Percentiles rank a stretch among this genome's conserved stretches.
phyloP scores from a whole-genome alignment of 1,284 basidiomycete genomes.

The Sporisorium iseilematis-ciliati region DNA sequence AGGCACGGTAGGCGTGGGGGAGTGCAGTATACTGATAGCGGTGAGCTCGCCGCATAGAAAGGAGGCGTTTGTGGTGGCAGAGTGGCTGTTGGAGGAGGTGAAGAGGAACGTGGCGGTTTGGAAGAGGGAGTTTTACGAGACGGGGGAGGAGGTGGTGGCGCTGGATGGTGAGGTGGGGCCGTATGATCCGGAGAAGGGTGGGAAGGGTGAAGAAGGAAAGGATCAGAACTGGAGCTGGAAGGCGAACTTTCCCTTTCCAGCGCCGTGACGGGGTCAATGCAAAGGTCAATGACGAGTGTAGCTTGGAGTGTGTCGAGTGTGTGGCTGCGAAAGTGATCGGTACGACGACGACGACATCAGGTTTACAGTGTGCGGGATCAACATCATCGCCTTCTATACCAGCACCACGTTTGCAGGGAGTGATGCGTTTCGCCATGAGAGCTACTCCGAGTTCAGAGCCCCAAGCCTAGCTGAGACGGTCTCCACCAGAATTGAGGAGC shows the following conservation, averaged over 20 bases:
- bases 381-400: slow-evolving; percentile 4
- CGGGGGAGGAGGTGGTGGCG: slow-evolving; percentile 24
- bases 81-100: slow-evolving; percentile 83
- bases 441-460: no score
- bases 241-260: slow-evolving; percentile 46
- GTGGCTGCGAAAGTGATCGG: not conserved
- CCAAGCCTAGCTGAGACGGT: no score
- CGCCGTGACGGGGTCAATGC: slow-evolving; percentile 12
- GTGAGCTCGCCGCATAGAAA: slow-evolving; percentile 86
- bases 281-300: not conserved
- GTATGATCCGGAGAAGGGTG: not conserved
- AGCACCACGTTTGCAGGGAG: not conserved
- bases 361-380: not conserved
- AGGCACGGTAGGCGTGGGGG: slow-evolving; percentile 81
- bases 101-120: slow-evolving; percentile 86
- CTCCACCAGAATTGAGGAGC: no score
- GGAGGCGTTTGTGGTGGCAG: slow-evolving; percentile 83
- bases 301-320: not conserved
- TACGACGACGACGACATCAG: no score
- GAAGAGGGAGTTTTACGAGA: slow-evolving; percentile 79
- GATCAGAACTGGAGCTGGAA: slow-evolving; percentile 38
- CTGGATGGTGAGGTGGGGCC: slow-evolving; percentile 19
- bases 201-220: not conserved
- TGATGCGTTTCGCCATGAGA: no score
- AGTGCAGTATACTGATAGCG: slow-evolving; percentile 85